Evolutionary conservation across 2,329 filamentous ascomycete species (phyloP).

Genomic region (Aspergillus sp.): DNA sequence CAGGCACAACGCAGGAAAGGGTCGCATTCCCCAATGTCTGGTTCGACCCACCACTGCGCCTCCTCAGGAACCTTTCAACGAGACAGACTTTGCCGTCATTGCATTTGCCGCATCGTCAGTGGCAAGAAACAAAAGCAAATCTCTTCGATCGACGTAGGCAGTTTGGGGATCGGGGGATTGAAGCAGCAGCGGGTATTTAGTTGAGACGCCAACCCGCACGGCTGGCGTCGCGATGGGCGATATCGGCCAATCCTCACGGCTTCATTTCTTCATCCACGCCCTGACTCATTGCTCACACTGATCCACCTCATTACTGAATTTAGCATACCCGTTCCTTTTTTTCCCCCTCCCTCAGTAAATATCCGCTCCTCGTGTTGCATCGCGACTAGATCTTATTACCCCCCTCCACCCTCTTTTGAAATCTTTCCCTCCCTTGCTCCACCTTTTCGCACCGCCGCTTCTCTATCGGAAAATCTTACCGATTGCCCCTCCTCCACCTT

Average conservation of each 20-base stretch:
- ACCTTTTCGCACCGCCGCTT: background rate
- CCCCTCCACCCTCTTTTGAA: background rate
- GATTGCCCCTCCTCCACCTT: background rate
- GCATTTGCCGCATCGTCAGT: constrained; percentile 4
- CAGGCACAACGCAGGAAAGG: background rate
- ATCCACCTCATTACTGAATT: constrained; percentile 11
- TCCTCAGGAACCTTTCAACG: constrained; percentile 13
- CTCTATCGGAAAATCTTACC: constrained; percentile 1
- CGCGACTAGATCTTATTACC: background rate
- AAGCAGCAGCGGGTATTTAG: constrained; percentile 4
- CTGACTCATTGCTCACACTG: constrained; percentile 12
- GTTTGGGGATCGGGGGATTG: background rate
- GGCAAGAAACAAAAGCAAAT: constrained; percentile 12
- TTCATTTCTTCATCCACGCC: constrained; percentile 1
- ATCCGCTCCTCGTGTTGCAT: background rate
- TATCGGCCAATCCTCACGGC: constrained; percentile 28
- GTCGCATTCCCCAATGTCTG: constrained; percentile 2
- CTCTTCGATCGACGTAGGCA: constrained; percentile 4
- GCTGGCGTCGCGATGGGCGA: constrained; percentile 23
- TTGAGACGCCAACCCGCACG: background rate
- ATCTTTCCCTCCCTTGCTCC: background rate
- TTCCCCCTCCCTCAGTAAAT: background rate
- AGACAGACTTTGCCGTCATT: constrained; percentile 21
- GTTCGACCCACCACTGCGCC: constrained; percentile 15
- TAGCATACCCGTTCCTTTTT: background rate